Evolutionary conservation across 2,329 filamentous ascomycete genomes (phyloP).

Genomic region (Penicillium sp.): DNA sequence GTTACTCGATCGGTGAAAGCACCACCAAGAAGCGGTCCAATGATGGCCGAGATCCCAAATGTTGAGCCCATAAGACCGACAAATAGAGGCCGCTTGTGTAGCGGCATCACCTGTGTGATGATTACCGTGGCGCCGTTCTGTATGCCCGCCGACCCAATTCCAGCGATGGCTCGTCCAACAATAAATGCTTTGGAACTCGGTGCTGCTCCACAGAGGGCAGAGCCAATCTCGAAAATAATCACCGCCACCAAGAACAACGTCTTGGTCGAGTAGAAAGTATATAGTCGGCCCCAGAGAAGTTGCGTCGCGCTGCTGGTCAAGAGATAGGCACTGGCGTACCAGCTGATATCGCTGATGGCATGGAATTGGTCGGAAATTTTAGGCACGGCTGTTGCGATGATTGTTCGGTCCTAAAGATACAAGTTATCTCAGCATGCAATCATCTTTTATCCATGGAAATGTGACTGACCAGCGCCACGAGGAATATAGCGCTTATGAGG

Average conservation of each 20-base stretch:
- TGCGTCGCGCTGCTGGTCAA: slow-evolving; percentile 29
- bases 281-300: slow-evolving; percentile 41
- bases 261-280: slow-evolving; percentile 42
- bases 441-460: background rate
- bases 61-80: slow-evolving; percentile 56
- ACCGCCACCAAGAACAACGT: slow-evolving; percentile 39
- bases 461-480: slow-evolving; percentile 16
- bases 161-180: slow-evolving; percentile 42
- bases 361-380: slow-evolving; percentile 18
- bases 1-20: slow-evolving; percentile 48
- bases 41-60: slow-evolving; percentile 59
- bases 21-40: slow-evolving; percentile 50
- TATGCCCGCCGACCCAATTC: slow-evolving; percentile 42
- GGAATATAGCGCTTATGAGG: slow-evolving; percentile 13
- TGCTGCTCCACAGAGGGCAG: slow-evolving; percentile 42
- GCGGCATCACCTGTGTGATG: slow-evolving; percentile 48
- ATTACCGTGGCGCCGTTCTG: slow-evolving; percentile 34
- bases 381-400: slow-evolving; percentile 20
- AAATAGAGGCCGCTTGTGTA: slow-evolving; percentile 55
- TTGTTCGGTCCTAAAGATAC: slow-evolving; percentile 17
- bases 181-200: slow-evolving; percentile 39
- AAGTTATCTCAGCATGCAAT: background rate
- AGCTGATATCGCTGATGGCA: slow-evolving; percentile 16
- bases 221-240: slow-evolving; percentile 44
- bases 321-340: slow-evolving; percentile 22